A percentile compares a stretch with the other conserved stretches of the same genome.
phyloP scores from a whole-genome alignment of 208 protist genomes.

The Acanthamoeba lenticulata region DNA sequence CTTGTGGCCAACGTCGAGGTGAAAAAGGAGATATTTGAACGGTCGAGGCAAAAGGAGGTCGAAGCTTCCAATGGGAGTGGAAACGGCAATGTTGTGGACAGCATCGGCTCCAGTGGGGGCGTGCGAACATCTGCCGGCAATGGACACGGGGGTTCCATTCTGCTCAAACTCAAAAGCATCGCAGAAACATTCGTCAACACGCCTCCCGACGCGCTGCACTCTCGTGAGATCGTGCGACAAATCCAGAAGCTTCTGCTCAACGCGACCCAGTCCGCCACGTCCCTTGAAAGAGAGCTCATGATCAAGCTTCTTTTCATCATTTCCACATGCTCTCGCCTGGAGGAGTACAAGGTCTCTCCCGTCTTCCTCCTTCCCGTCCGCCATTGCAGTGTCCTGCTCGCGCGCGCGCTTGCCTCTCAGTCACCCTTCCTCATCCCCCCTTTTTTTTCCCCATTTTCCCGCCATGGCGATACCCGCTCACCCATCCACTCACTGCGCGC shows the following conservation, averaged over 20 bases:
- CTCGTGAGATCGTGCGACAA: slow-evolving; percentile 8
- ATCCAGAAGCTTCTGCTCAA: slow-evolving; percentile 60
- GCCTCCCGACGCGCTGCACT: background rate
- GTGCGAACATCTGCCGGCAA: background rate
- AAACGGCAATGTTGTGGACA: background rate
- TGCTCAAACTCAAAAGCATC: slow-evolving; percentile 23
- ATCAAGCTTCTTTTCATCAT: slow-evolving; percentile 65
- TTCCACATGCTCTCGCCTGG: slow-evolving; percentile 24
- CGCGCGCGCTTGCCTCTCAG: background rate
- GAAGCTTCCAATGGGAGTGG: background rate
- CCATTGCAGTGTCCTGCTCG: background rate
- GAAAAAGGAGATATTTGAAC: slow-evolving; percentile 12
- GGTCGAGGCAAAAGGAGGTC: background rate
- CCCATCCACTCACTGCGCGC: background rate
- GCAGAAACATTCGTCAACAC: slow-evolving; percentile 41
- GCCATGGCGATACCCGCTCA: too few relatives aligned
- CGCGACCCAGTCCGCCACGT: slow-evolving; percentile 5
- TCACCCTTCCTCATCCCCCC: background rate
- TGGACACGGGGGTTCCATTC: background rate
- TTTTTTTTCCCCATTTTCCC: background rate
- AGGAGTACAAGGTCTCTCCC: background rate
- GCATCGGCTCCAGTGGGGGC: background rate
- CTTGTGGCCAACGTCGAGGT: slow-evolving; percentile 39
- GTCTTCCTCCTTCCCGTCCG: background rate
- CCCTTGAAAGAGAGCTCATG: slow-evolving; percentile 43